These are phyloP conservation scores for Chrysopogon serrulatus DNA, from an alignment of 176 grass and related monocot genomes.

Conservation along the genomic window DNA sequence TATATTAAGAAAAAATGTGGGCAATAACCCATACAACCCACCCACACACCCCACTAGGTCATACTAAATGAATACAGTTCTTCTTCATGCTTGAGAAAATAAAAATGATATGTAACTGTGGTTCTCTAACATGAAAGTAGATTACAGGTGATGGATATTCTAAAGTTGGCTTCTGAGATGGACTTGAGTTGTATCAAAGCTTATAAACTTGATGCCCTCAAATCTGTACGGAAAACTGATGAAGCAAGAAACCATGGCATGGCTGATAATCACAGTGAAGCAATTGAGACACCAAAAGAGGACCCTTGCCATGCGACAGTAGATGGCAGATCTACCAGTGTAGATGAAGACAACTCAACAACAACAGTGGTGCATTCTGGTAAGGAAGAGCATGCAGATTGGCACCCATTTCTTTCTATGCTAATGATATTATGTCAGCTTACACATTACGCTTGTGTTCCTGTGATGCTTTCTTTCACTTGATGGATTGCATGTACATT, in stretches of 20 bases:
- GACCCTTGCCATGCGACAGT: neutral
- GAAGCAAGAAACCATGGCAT: constrained; percentile 22
- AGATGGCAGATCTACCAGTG: constrained; percentile 3
- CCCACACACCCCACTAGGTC: neutral
- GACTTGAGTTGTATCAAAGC: constrained; percentile 90
- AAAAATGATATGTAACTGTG: neutral
- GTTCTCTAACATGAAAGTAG: constrained; percentile 31
- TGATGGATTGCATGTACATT: constrained; percentile 3
- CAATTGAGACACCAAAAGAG: constrained; percentile 3
- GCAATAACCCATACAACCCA: neutral
- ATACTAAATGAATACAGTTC: neutral
- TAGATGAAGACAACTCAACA: constrained; percentile 17
- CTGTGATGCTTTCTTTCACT: neutral
- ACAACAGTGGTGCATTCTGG: constrained; percentile 38
- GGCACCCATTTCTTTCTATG: neutral
- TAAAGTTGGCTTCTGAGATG: constrained; percentile 94
- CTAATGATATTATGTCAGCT: constrained; percentile 1
- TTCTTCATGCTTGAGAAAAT: neutral
- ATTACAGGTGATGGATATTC: constrained; percentile 93
- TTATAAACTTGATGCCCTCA: constrained; percentile 92
- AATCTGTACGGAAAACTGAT: constrained; percentile 62
- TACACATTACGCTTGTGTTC: constrained; percentile 3
- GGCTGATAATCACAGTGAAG: constrained; percentile 36
- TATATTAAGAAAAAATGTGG: neutral
- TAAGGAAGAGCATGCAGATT: constrained; percentile 30